A percentile compares a stretch with the other conserved stretches of the same genome.
These are phyloP conservation scores for Tolypocladium tropicale DNA, from an alignment of 2,329 filamentous ascomycete genomes.

Conservation along the genomic window DNA sequence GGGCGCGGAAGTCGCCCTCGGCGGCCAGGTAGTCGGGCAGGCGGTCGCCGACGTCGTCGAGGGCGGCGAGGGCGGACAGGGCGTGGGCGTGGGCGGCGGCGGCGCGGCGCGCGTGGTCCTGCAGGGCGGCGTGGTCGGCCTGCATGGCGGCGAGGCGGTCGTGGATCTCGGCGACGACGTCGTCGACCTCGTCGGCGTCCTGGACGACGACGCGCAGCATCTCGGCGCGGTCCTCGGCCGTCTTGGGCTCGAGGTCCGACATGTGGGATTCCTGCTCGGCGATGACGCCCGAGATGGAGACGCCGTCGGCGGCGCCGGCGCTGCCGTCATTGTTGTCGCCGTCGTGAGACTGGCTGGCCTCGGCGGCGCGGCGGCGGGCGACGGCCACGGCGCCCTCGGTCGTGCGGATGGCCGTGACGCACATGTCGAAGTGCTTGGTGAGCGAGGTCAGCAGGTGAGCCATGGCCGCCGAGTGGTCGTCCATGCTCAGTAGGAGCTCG, in stretches of 20 bases:
- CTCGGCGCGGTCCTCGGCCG: slow-evolving; percentile 64
- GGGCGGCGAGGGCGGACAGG: slow-evolving; percentile 50
- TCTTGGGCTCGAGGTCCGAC: slow-evolving; percentile 56
- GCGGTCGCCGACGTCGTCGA: slow-evolving; percentile 58
- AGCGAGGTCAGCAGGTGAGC: slow-evolving; percentile 71
- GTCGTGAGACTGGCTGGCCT: slow-evolving; percentile 40
- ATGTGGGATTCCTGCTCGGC: slow-evolving; percentile 43
- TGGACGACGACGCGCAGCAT: slow-evolving; percentile 73
- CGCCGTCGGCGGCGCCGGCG: slow-evolving; percentile 26
- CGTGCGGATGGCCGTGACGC: slow-evolving; percentile 80
- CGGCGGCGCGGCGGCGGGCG: slow-evolving; percentile 58
- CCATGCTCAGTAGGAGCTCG: slow-evolving; percentile 50
- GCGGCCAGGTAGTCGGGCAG: slow-evolving; percentile 56
- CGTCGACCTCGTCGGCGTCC: slow-evolving; percentile 58
- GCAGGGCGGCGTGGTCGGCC: slow-evolving; percentile 51
- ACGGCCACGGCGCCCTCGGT: slow-evolving; percentile 71
- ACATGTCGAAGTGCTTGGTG: slow-evolving; percentile 84
- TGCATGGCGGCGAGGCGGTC: slow-evolving; percentile 73
- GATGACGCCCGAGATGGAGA: slow-evolving; percentile 59
- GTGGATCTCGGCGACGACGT: slow-evolving; percentile 59
- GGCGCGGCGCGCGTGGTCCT: slow-evolving; percentile 46
- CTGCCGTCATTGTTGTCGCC: too few species aligned
- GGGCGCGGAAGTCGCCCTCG: slow-evolving; percentile 49
- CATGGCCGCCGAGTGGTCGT: slow-evolving; percentile 71
- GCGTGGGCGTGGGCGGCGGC: slow-evolving; percentile 44